A percentile compares a stretch with the other conserved stretches of the same genome.
These are phyloP conservation scores for Metarhizium humberi DNA, from an alignment of 2,329 filamentous ascomycete species.

Conservation along the genomic window DNA sequence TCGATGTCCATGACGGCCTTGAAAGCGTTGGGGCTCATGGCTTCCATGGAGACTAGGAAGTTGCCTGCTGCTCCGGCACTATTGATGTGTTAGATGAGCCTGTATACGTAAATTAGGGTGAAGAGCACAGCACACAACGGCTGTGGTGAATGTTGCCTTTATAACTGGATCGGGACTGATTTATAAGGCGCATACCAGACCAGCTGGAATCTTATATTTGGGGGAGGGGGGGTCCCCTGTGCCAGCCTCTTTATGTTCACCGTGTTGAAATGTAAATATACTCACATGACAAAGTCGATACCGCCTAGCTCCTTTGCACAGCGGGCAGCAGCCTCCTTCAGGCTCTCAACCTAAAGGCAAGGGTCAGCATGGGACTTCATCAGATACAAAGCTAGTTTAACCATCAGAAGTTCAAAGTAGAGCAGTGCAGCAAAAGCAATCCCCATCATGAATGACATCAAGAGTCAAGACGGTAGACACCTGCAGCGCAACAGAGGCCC, in stretches of 20 bases:
- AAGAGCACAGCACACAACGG: background rate
- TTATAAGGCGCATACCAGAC: too few relatives aligned
- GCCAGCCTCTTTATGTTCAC: background rate
- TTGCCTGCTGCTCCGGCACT: constrained; percentile 93
- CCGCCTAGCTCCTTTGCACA: constrained; percentile 76
- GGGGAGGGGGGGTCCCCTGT: too few relatives aligned
- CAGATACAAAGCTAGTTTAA: background rate
- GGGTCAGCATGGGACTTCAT: background rate
- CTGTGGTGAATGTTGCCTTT: background rate
- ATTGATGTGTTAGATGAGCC: constrained; percentile 1
- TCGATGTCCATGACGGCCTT: constrained; percentile 96
- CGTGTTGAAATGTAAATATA: constrained; percentile 1
- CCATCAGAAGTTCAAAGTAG: background rate
- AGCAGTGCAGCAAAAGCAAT: background rate
- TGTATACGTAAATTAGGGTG: background rate
- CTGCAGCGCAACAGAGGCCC: too few relatives aligned
- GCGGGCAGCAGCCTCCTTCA: constrained; percentile 60
- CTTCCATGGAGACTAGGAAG: constrained; percentile 78
- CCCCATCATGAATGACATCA: background rate
- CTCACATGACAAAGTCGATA: constrained; percentile 88
- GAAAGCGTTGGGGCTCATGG: constrained; percentile 82
- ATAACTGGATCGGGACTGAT: background rate
- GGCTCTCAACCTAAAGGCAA: constrained; percentile 17
- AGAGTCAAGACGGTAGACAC: background rate
- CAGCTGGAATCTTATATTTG: too few relatives aligned